Percentiles rank a stretch among this genome's conserved stretches.
Conservation (phyloP, 257 asterid species). For the Nicotiana undulata region DNA sequence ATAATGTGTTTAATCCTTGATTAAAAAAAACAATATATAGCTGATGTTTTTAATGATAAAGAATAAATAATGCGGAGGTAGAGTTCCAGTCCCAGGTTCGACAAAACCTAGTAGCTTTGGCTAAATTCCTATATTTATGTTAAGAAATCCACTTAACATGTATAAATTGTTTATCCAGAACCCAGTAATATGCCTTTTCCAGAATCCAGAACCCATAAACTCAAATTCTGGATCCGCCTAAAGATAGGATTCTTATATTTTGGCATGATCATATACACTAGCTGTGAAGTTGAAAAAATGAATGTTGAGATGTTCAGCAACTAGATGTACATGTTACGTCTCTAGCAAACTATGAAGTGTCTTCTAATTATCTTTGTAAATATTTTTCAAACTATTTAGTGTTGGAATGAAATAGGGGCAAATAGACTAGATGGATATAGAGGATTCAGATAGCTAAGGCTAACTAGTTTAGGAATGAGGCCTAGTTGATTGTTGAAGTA, state of each 20-base stretch:
- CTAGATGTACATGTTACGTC: neutral
- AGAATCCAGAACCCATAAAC: no score
- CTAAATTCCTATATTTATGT: no score
- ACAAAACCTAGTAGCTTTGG: no score
- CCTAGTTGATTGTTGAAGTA: neutral
- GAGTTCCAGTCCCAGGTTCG: no score
- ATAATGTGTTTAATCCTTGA: neutral
- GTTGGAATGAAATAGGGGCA: neutral
- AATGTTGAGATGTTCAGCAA: conserved; percentile 1
- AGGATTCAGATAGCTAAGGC: neutral
- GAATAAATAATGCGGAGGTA: no score
- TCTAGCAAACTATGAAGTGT: neutral
- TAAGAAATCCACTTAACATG: no score
- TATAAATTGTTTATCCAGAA: no score
- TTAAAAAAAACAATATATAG: neutral
- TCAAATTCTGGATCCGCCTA: no score
- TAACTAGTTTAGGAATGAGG: neutral
- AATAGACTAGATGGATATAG: neutral
- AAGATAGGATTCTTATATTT: neutral
- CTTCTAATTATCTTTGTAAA: neutral
- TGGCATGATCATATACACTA: neutral
- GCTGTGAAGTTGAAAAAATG: neutral
- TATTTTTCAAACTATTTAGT: neutral
- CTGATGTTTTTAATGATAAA: neutral
- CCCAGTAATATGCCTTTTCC: no score